Conservation (phyloP, 495 filamentous ascomycete genomes). For the Penicillium dipodomyicola region DNA sequence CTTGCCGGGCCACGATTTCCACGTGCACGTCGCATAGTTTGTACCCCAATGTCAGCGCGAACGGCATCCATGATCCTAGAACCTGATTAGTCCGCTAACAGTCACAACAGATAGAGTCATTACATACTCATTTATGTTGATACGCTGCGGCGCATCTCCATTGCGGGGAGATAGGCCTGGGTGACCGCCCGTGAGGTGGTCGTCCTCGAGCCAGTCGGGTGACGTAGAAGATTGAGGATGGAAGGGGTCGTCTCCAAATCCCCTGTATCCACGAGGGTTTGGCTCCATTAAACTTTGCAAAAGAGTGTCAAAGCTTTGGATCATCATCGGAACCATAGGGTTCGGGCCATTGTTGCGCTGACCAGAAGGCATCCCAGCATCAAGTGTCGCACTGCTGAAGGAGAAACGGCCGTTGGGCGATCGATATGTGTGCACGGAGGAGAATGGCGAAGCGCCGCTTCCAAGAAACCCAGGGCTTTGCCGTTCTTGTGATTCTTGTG, state of each 20-base stretch:
- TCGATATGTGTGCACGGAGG: constrained; percentile 39
- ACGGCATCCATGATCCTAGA: constrained; percentile 35
- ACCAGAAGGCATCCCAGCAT: constrained; percentile 24
- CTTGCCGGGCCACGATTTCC: constrained; percentile 24
- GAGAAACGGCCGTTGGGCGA: constrained; percentile 46
- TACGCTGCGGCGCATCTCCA: constrained; percentile 34
- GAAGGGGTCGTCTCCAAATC: constrained; percentile 11
- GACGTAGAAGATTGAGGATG: constrained; percentile 11
- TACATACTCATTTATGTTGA: constrained; percentile 39
- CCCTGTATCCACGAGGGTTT: constrained; percentile 16
- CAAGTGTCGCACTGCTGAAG: constrained; percentile 39
- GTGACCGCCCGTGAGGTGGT: constrained; percentile 11
- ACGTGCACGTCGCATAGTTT: constrained; percentile 18
- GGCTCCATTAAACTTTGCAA: constrained; percentile 31
- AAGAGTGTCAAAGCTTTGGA: constrained; percentile 34
- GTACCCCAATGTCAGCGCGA: constrained; percentile 19
- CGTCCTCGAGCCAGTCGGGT: constrained; percentile 15
- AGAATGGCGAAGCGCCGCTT: constrained; percentile 18
- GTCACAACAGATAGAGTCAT: background rate
- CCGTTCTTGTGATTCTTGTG: constrained; percentile 42
- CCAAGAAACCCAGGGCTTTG: constrained; percentile 14
- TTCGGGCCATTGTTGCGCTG: constrained; percentile 20
- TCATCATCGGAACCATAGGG: constrained; percentile 30
- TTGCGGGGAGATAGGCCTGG: constrained; percentile 36
- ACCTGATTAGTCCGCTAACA: constrained; percentile 9